Conservation (phyloP, 352 stramenopile genomes). For the Phytophthora rubi region DNA sequence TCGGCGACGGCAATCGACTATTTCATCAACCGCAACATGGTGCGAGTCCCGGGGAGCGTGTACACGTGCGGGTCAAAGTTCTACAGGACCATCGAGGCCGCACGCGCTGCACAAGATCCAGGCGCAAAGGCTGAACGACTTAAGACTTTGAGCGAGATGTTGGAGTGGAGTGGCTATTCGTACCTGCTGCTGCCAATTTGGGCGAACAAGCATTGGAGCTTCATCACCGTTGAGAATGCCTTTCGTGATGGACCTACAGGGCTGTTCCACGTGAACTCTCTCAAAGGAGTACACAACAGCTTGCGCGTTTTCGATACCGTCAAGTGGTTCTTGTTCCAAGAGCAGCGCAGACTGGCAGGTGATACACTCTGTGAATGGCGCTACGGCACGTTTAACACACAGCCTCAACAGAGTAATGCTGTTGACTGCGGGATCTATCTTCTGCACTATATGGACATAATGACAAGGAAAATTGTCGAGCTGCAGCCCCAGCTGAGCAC, state of each 20-base stretch:
- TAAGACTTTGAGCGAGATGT: not conserved
- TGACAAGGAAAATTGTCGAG: not conserved
- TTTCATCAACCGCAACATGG: not conserved
- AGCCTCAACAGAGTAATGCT: not conserved
- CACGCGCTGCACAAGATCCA: not conserved
- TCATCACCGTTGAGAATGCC: not conserved
- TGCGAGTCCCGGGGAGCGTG: not conserved
- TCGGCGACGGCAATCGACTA: not conserved
- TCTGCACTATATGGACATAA: not conserved
- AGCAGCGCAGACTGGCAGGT: not conserved
- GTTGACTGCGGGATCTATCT: not conserved
- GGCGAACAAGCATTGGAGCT: not conserved
- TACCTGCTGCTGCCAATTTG: not conserved
- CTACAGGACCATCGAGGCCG: not conserved
- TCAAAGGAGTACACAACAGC: not conserved
- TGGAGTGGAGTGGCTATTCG: not conserved
- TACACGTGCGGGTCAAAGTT: not conserved
- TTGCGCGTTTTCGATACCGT: not conserved
- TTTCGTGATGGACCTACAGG: not conserved
- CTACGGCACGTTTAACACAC: not conserved
- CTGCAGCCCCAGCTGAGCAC: not conserved
- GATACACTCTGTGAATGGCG: not conserved
- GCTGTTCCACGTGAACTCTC: not conserved
- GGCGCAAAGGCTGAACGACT: not conserved
- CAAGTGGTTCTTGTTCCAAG: not conserved